Evolutionary conservation across 768 basidiomycete genomes (phyloP), one percentile per base, ranked within the genome.

Genomic region (Auricularia cornea): DNA sequence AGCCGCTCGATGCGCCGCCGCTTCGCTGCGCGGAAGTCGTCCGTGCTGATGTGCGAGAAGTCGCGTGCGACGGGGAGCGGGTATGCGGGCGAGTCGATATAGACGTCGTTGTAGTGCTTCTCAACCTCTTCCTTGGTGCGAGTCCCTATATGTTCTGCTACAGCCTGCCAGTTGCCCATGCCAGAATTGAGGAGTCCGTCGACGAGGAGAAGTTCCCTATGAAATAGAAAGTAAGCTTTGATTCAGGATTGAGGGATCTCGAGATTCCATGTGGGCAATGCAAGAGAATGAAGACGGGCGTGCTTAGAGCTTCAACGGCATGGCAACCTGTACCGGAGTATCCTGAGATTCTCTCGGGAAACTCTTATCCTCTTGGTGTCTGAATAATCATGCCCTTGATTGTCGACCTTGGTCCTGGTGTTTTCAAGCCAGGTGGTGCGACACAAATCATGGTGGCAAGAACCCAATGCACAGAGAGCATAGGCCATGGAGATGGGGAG

Each of bases 91-190:
- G 90, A 91, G 63, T 90, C 80, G 59, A 96, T 81, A 70, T 95
- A 98, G 40, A 90, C 83, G 59, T 81, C 70, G 52, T 84, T 83
- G 72, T 99, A 99, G 74, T 99, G 96, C 63, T 85, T 77, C 72
- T 95, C 90, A 16, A 93, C 92, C 70, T 98, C 95, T 70, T 97
- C 93, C 72, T 88, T 94, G 12, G 94, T 90, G 63, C 94, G 83
- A 10, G 94, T 94, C 10, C 97, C 97, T 41, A 99, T 84, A 73
- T 97, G 92, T 68, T 94, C 94, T 1, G 94, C 90, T 51, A 96
- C 92, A 70, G 94, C 94, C 71, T 89, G 88, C 96, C 96, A 99
- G 72, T 98, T 98, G 3, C 96, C 96, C 35, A 98, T 74, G 1
- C 96, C 96, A 70, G 92, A 90, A 29, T 84, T 81, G 6, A 90